These are phyloP conservation scores for Pyrenula massariospora DNA, from an alignment of 495 filamentous ascomycete species.

Conservation along the genomic window DNA sequence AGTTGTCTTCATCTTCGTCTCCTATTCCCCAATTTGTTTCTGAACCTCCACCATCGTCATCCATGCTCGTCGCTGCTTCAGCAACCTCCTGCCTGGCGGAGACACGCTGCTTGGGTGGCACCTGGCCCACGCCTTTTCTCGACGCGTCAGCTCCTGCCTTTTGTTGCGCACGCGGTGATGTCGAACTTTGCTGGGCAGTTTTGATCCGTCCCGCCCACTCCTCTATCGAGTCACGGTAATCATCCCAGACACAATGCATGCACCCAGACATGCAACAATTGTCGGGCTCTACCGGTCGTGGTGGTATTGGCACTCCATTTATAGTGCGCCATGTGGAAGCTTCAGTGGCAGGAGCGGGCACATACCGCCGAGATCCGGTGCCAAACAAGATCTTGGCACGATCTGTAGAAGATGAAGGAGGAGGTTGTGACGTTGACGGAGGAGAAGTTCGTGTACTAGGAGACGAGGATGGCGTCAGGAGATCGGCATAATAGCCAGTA, in stretches of 20 bases:
- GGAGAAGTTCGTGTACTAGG: constrained; percentile 10
- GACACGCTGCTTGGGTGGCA: constrained; percentile 24
- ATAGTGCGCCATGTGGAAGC: constrained; percentile 41
- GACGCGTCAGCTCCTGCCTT: constrained; percentile 12
- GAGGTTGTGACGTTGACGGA: constrained; percentile 9
- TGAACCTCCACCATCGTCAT: constrained; percentile 72
- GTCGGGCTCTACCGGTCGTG: constrained; percentile 78
- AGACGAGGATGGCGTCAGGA: constrained; percentile 16
- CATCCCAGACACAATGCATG: constrained; percentile 95
- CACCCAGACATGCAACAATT: constrained; percentile 99
- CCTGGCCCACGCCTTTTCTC: constrained; percentile 9
- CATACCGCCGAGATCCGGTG: constrained; percentile 54
- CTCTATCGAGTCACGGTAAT: constrained; percentile 80
- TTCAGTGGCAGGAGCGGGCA: constrained; percentile 32
- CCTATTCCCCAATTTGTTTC: constrained; percentile 52
- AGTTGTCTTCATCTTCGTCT: constrained; percentile 11
- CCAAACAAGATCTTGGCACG: constrained; percentile 65
- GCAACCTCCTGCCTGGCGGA: constrained; percentile 25
- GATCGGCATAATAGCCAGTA: constrained; percentile 28
- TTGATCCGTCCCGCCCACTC: constrained; percentile 57
- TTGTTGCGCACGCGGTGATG: too few species aligned
- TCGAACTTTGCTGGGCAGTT: constrained; percentile 36
- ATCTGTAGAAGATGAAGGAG: constrained; percentile 28
- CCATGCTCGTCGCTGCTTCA: constrained; percentile 46
- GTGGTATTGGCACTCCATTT: constrained; percentile 73